A percentile compares a stretch with the other conserved stretches of the same genome.
These are phyloP conservation scores for Pichia nanzhaoensis DNA, from an alignment of 805 yeast genomes.

Conservation along the genomic window DNA sequence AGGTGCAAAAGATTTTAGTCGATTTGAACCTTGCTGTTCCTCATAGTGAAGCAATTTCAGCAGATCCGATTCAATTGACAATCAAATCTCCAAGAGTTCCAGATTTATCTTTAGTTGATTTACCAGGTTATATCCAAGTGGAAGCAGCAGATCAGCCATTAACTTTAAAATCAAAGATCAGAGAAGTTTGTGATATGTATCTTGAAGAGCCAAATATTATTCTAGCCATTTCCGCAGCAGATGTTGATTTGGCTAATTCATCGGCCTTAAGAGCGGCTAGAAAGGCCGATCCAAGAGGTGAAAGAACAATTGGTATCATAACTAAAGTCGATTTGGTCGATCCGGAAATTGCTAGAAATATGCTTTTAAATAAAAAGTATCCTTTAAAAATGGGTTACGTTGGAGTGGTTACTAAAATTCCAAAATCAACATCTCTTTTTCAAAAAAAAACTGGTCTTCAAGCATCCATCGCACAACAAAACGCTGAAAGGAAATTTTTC, in stretches of 20 bases:
- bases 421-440: conserved; percentile 38
- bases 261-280: conserved; percentile 90
- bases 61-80: conserved; percentile 89
- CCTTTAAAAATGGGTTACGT: conserved; percentile 96
- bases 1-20: conserved; percentile 78
- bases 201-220: conserved; percentile 89
- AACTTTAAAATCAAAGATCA: conserved; percentile 71
- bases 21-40: conserved; percentile 94
- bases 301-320: conserved; percentile 92
- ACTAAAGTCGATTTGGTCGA: conserved; percentile 90
- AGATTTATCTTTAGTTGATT: conserved; percentile 86
- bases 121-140: conserved; percentile 96
- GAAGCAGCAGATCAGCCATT: conserved; percentile 96
- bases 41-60: conserved; percentile 74
- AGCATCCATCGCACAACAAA: conserved; percentile 61
- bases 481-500: conserved; percentile 59
- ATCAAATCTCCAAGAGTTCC: conserved; percentile 88
- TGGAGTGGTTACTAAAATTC: conserved; percentile 90
- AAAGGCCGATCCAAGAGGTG: conserved; percentile 86
- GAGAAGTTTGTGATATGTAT: conserved; percentile 76
- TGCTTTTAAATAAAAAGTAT: conserved; percentile 71
- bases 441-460: conserved; percentile 50
- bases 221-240: conserved; percentile 94
- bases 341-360: conserved; percentile 60
- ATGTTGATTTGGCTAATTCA: conserved; percentile 95